phyloP scores from a whole-genome alignment of 306 rosid species.

The Sindora glabra region DNA sequence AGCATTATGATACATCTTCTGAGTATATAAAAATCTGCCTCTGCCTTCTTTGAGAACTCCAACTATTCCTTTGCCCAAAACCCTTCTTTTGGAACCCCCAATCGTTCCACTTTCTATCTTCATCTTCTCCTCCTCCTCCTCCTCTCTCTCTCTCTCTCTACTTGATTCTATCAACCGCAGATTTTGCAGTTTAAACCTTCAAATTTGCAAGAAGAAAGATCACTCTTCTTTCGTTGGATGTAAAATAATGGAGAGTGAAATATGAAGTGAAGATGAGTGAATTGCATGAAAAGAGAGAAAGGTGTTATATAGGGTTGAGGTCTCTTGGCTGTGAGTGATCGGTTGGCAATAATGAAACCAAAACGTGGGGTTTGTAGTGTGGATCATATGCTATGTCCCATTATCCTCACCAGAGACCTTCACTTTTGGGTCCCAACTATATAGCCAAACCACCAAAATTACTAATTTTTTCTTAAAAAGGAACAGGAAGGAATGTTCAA shows the following conservation, averaged over 20 bases:
- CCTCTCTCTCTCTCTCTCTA: conserved; percentile 6
- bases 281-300: conserved; percentile 15
- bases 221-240: too few species aligned
- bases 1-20: conserved; percentile 46
- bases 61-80: conserved; percentile 34
- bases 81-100: conserved; percentile 33
- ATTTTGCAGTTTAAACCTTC: conserved; percentile 1
- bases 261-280: conserved; percentile 6
- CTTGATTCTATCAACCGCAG: conserved; percentile 4
- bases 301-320: conserved; percentile 25
- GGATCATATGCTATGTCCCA: conserved; percentile 38
- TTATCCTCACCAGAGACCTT: conserved; percentile 11
- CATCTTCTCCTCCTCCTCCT: conserved; percentile 15
- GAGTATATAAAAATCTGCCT: conserved; percentile 46
- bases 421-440: conserved; percentile 34
- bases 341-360: conserved; percentile 38
- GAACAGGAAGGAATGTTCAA: conserved; percentile 27
- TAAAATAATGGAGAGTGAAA: too few species aligned
- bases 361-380: conserved; percentile 44
- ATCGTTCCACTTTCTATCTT: conserved; percentile 21
- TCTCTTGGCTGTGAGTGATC: conserved; percentile 16
- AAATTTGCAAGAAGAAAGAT: neutral
- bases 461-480: too few species aligned
- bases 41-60: conserved; percentile 42
- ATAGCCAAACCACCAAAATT: conserved; percentile 14